Evolutionary conservation across 2,329 filamentous ascomycete species (phyloP).

Genomic region (Huntiella decipiens): DNA sequence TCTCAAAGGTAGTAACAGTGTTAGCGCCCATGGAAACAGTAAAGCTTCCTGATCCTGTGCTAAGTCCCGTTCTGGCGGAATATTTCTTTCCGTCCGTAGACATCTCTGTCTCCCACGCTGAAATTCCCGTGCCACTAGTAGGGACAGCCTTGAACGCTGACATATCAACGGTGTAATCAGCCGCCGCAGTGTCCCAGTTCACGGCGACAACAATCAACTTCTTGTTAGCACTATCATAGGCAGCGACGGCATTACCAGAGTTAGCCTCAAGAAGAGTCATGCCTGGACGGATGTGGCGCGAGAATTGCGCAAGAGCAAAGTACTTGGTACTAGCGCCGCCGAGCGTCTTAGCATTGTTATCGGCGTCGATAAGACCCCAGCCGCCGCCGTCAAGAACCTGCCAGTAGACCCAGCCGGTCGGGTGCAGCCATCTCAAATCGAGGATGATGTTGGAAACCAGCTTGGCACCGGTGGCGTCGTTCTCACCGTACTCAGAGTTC

Average conservation of each 20-base stretch:
- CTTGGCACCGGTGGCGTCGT: constrained; percentile 19
- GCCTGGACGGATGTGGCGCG: constrained; percentile 22
- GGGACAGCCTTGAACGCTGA: constrained; percentile 18
- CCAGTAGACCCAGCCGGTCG: constrained; percentile 27
- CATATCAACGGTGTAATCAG: constrained; percentile 22
- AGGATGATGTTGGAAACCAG: constrained; percentile 18
- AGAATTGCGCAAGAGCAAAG: constrained; percentile 24
- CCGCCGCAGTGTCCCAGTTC: constrained; percentile 18
- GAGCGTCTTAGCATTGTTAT: constrained; percentile 19
- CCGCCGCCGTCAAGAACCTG: constrained; percentile 22
- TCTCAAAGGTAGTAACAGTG: constrained; percentile 22
- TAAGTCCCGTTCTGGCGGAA: constrained; percentile 17
- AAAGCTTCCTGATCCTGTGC: constrained; percentile 19
- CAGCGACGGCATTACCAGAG: constrained; percentile 20
- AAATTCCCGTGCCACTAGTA: constrained; percentile 17
- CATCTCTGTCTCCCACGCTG: constrained; percentile 20
- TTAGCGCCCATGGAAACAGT: constrained; percentile 20
- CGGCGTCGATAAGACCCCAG: constrained; percentile 23
- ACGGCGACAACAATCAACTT: constrained; percentile 22
- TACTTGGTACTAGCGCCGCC: constrained; percentile 20
- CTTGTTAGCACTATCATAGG: constrained; percentile 19
- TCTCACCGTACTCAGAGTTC: constrained; percentile 23
- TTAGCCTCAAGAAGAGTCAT: constrained; percentile 20
- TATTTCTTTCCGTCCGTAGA: constrained; percentile 20
- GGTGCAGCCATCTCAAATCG: constrained; percentile 23